Base-by-base conservation (phyloP, 2,329 filamentous ascomycete species). In the Fusarium goolgardi region DNA sequence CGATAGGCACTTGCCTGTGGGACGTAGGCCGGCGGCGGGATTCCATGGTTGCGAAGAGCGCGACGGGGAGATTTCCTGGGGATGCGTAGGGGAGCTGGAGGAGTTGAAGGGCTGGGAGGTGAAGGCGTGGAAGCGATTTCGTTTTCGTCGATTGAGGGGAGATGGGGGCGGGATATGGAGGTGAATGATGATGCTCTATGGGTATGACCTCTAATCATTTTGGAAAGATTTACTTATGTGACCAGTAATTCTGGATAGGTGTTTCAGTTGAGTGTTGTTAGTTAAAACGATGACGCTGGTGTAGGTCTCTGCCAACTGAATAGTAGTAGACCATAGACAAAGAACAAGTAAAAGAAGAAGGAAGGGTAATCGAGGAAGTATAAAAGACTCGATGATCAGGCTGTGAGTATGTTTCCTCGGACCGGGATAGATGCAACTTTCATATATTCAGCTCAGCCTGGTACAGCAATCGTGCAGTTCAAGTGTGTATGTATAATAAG, bases 121-220 rank as follows among this genome's bases (percentile, higher is more conserved):
- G 63, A 66, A 25, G 61, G 65, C 21, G 58, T 67, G 11, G 54
- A 55, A 29, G 63, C 65, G 43, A 73, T 71, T 47, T 78, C 76
- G 63, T 80, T 74, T 71, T 82, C 79, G 31, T 73, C 73, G 55
- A 81, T 79, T 55, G 79, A 73, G 21, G 80, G 79, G 73, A 82
- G 75, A 37, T 73, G 72, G 34, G 75, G 47, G 75, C 65, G 43
- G 46, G 72, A 67, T 50, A 75, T 66, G 6, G 72, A 73, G 62
- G 60, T 65, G 27, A 62, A 43, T 21, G 67, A 66, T 21, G 58
- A 51, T 10, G 41, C 34, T 45, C 62, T 47, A 41, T 63, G 68
- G 49, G 37, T 57, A 18, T 72, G 66, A 34, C 63, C 68, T 65
- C 62, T 65, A 25, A 47, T 66, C 71, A 73, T 73, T 43, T 34